Conservation (phyloP, 495 filamentous ascomycete species). For the Penicillium mononematosum region DNA sequence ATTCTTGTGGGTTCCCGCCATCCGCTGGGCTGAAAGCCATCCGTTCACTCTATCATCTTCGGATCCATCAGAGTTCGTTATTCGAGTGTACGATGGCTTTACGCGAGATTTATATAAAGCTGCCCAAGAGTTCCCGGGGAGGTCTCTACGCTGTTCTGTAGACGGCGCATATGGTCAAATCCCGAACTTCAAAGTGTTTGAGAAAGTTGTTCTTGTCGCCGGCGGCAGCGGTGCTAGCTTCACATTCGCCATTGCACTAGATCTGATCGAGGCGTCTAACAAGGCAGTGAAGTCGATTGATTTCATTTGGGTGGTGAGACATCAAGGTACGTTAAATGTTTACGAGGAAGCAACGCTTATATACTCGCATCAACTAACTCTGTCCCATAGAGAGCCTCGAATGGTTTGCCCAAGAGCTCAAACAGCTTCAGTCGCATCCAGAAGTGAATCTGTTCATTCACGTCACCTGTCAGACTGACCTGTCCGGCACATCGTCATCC, state of each 20-base stretch:
- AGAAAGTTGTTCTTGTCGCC: slow-evolving; percentile 58
- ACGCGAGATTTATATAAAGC: slow-evolving; percentile 53
- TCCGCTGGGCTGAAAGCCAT: slow-evolving; percentile 55
- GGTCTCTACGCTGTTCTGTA: slow-evolving; percentile 45
- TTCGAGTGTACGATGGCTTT: slow-evolving; percentile 56
- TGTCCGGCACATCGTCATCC: not conserved
- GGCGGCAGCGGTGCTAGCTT: slow-evolving; percentile 60
- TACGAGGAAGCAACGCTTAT: not conserved
- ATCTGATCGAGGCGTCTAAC: not conserved
- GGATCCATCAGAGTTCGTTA: slow-evolving; percentile 50
- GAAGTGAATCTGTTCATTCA: slow-evolving; percentile 9
- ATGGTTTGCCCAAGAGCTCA: slow-evolving; percentile 7
- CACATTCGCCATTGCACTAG: slow-evolving; percentile 27
- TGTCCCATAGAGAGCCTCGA: not conserved
- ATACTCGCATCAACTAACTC: not conserved
- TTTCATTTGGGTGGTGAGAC: slow-evolving; percentile 13
- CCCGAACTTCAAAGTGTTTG: slow-evolving; percentile 53
- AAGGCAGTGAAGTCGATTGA: slow-evolving; percentile 12
- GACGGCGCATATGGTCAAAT: slow-evolving; percentile 59
- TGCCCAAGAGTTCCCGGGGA: slow-evolving; percentile 50
- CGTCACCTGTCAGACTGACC: not conserved
- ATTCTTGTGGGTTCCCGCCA: slow-evolving; percentile 58
- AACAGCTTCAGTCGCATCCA: slow-evolving; percentile 5
- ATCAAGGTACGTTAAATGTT: slow-evolving; percentile 1
- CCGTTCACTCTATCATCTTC: slow-evolving; percentile 57